Evolutionary conservation across 371 early-diverging fungal genomes (phyloP), one percentile per base, ranked within the genome.

Genomic region (Ordospora colligata): DNA sequence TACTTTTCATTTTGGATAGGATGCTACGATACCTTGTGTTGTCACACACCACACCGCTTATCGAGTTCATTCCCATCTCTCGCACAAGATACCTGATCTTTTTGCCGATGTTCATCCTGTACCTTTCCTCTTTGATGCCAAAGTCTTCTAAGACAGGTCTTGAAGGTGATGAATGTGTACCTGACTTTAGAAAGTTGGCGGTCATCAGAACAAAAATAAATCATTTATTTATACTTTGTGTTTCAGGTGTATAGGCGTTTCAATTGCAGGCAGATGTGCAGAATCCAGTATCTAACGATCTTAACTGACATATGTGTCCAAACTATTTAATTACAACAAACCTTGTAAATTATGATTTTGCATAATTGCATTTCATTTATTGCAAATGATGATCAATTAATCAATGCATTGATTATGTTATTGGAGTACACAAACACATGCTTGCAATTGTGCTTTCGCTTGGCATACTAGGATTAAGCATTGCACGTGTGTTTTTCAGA

Each of bases 151-250:
- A 14, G 17, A 27, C 17, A 17, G 12, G 14, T 6, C 58, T 17
- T 25, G 40, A n/a, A 3, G 17, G 17, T 0, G 58, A 7, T 25
- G 40, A n/a, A 2, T 58, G 58, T 1, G n/a, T 12, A 6, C 40
- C 37, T 40, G 25, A 12, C 40, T n/a, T 19, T 10, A 19, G 14
- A 19, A 58, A 58, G 12, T 58, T 14, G 58, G 27, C 12, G 58
- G 37, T 58, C 58, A 58, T 58, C 58, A 58, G 22, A 14, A 12
- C 7, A 58, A 58, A 58, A 58, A 37, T 37, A 58, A 58, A 58
- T 40, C 40, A 37, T 58, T 58, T 58, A 58, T 58, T 58, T 58
- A 58, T 58, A 58, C 40, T 32, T 58, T 58, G 14, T 37, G 58
- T 58, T 40, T 27, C 58, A 58, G 32, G 32, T 32, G 32, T 32